Base-by-base conservation (phyloP, 2,329 filamentous ascomycete species). In the Trichoderma hamatum region DNA sequence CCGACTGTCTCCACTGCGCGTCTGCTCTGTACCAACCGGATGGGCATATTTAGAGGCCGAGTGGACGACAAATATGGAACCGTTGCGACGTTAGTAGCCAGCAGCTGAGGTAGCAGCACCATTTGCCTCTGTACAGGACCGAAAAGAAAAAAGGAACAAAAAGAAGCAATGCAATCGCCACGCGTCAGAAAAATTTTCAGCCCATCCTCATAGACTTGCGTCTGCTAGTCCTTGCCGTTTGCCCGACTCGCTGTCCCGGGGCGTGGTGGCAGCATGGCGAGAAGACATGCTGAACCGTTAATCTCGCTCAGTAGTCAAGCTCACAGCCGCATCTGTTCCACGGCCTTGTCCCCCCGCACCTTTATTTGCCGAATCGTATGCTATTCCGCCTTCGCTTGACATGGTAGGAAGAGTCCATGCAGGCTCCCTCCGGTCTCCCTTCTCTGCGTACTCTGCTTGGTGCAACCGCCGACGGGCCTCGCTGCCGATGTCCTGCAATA, bases 41-140 rank as follows among this genome's bases (percentile, higher is more conserved):
- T 52, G 49, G 60, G 34, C 58, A 54, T 59, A 51, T 51, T 16
- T 16, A 59, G 64, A 49, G 39, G 32, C 39, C 21, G 58, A 28
- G 63, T 58, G 63, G 54, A 19, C 21, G 34, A 28, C 64, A 59
- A 49, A 59, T 67, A 67, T 67, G 64, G 64, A 59, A 67, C 64
- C 64, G 16, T 24, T 51, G 64, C 39, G 34, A 13, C 46, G 2
- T 49, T 21, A 49, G 52, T 64, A 24, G 39, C 39, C 39, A 43
- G 39, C 16, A 43, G 39, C 51, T 13, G 9, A 56, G 21, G 54
- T 34, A 24, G 51, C 36, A 66, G 52, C 34, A 49, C 21, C 16
- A 66, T 56, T 56, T 46, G 62, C 55, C 55, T 51, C 54, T 49
- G n/a, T 39, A 43, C 55, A 52, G 36, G 10, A 34, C 26, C 36